These are phyloP conservation scores for Cymodocea nodosa DNA, from an alignment of 116 monocot species.

Conservation along the genomic window DNA sequence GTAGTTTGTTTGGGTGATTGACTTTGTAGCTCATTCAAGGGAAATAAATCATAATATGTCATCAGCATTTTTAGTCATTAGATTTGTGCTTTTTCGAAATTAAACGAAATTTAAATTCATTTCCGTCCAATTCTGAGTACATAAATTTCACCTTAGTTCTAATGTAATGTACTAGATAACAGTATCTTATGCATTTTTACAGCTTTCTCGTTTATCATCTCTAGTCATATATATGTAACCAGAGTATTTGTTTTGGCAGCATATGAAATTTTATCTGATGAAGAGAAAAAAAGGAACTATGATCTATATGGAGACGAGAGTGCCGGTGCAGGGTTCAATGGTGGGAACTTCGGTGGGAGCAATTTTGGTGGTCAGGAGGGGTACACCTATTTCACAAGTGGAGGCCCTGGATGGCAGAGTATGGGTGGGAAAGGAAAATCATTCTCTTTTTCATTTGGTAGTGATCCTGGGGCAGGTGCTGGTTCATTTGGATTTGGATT, in stretches of 20 bases:
- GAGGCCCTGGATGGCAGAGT: slow-evolving; percentile 45
- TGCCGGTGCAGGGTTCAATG: slow-evolving; percentile 36
- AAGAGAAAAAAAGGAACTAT: slow-evolving; percentile 94
- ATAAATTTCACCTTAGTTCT: no score
- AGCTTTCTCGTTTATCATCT: neutral
- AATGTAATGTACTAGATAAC: no score
- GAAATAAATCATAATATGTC: no score
- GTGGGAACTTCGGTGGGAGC: slow-evolving; percentile 40
- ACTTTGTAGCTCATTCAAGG: no score
- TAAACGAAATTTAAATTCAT: no score
- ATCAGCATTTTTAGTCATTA: no score
- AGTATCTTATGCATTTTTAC: no score
- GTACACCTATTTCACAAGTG: slow-evolving; percentile 53
- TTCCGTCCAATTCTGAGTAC: no score
- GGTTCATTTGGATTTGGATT: slow-evolving; percentile 54
- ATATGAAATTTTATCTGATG: slow-evolving; percentile 92
- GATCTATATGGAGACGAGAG: slow-evolving; percentile 88
- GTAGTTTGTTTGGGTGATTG: no score
- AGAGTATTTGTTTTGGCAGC: slow-evolving; percentile 29
- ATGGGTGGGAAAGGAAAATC: slow-evolving; percentile 50
- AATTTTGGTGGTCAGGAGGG: slow-evolving; percentile 35
- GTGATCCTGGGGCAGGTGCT: slow-evolving; percentile 21
- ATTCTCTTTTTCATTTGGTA: slow-evolving; percentile 83
- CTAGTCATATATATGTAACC: neutral
- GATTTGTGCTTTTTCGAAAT: no score